Evolutionary conservation across 768 basidiomycete genomes (phyloP).

Genomic region (Podaxis sp.): DNA sequence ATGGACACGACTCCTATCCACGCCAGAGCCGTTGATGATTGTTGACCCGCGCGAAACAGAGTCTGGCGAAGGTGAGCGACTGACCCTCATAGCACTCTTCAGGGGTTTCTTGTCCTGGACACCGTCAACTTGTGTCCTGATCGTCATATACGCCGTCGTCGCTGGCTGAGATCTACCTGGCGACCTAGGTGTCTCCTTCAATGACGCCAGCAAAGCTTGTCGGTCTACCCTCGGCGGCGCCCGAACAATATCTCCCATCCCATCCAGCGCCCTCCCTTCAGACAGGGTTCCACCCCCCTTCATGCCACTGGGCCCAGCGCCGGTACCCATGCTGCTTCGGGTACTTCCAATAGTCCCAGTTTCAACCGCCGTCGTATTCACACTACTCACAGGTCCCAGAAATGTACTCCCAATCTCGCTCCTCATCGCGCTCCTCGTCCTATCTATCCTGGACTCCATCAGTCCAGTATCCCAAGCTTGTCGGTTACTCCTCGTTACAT

Average conservation of each 20-base stretch:
- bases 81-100: constrained; percentile 58
- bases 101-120: constrained; percentile 46
- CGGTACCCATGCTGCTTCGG: too few species aligned
- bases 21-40: too few species aligned
- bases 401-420: not conserved
- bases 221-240: constrained; percentile 8
- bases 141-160: not conserved
- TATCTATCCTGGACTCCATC: constrained; percentile 14
- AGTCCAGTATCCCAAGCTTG: constrained; percentile 22
- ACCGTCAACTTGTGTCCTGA: not conserved
- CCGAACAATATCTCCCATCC: not conserved
- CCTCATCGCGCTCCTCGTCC: constrained; percentile 2
- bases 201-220: not conserved
- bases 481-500: constrained; percentile 36
- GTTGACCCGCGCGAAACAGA: not conserved
- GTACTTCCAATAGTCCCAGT: not conserved
- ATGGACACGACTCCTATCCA: not conserved
- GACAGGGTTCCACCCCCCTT: constrained; percentile 15
- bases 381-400: not conserved
- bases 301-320: not conserved
- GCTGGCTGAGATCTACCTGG: not conserved
- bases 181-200: not conserved
- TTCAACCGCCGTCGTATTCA: not conserved
- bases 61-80: constrained; percentile 44
- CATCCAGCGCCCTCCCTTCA: not conserved